These are phyloP conservation scores for Monosporascus ibericus DNA, from an alignment of 2,329 filamentous ascomycete species.

Conservation along the genomic window DNA sequence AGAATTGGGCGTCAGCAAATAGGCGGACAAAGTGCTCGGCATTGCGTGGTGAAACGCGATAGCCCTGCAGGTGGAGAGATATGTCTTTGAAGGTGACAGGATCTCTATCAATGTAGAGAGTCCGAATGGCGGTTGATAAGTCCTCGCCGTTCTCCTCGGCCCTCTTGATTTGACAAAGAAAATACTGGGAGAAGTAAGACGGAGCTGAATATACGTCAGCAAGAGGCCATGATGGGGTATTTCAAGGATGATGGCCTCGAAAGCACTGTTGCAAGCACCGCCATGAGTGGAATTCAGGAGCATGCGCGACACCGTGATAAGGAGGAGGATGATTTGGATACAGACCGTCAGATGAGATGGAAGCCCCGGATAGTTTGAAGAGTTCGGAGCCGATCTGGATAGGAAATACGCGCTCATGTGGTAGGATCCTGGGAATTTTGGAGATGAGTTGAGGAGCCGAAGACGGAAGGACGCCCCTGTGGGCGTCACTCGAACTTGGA, in stretches of 20 bases:
- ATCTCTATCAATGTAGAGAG: constrained; percentile 92
- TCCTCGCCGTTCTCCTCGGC: constrained; percentile 55
- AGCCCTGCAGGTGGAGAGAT: constrained; percentile 83
- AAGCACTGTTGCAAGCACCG: not conserved
- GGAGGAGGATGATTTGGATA: constrained; percentile 10
- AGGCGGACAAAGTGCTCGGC: constrained; percentile 84
- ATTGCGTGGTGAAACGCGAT: constrained; percentile 76
- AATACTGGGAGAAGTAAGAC: constrained; percentile 94
- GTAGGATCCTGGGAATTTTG: constrained; percentile 53
- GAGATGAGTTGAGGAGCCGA: constrained; percentile 30
- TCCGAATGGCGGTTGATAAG: constrained; percentile 51
- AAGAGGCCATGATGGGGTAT: constrained; percentile 2
- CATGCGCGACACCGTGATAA: constrained; percentile 7
- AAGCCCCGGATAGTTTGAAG: constrained; percentile 68
- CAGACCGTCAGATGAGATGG: constrained; percentile 66
- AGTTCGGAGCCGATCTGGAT: constrained; percentile 68
- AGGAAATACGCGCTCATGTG: constrained; percentile 67
- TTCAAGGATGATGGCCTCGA: not conserved
- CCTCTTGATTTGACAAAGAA: constrained; percentile 70
- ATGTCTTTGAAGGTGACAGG: constrained; percentile 86
- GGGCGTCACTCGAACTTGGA: constrained; percentile 23
- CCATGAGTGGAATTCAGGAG: not conserved
- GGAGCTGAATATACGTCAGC: constrained; percentile 54
- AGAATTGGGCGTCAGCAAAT: constrained; percentile 94
- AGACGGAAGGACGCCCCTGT: constrained; percentile 20